A percentile compares a stretch with the other conserved stretches of the same genome.
These are phyloP conservation scores for Colletotrichum tanaceti DNA, from an alignment of 2,329 filamentous ascomycete genomes.

Conservation along the genomic window DNA sequence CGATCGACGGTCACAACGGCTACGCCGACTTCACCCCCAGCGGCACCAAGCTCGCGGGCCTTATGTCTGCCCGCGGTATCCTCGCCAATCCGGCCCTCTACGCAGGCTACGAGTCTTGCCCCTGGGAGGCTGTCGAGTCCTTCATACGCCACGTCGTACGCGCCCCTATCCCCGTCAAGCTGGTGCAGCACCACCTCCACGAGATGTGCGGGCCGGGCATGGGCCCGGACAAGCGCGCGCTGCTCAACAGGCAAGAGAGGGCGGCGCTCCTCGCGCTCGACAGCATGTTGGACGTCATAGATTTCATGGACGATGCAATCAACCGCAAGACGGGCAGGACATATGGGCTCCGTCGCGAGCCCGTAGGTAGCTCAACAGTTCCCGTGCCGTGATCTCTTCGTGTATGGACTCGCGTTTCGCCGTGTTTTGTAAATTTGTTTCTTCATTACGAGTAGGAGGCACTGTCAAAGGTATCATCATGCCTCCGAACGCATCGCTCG, in stretches of 20 bases:
- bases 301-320: constrained; percentile 67
- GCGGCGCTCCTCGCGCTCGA: constrained; percentile 59
- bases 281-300: constrained; percentile 69
- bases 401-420: neutral
- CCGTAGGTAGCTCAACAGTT: constrained; percentile 20
- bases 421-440: neutral
- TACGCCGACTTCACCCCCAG: constrained; percentile 46
- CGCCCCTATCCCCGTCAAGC: constrained; percentile 70
- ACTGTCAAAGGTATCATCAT: constrained; percentile 24
- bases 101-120: constrained; percentile 65
- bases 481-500: constrained; percentile 24
- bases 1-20: constrained; percentile 11
- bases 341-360: constrained; percentile 30
- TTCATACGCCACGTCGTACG: constrained; percentile 70
- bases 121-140: constrained; percentile 71
- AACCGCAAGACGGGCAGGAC: constrained; percentile 43
- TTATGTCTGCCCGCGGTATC: constrained; percentile 78
- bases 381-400: constrained; percentile 12
- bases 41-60: constrained; percentile 66
- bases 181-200: constrained; percentile 73
- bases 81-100: constrained; percentile 76
- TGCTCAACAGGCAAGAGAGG: constrained; percentile 69
- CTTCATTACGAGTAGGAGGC: constrained; percentile 8
- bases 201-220: constrained; percentile 74
- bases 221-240: constrained; percentile 61